Percentiles rank a stretch among this genome's conserved stretches.
Conservation (phyloP, 805 yeast species). For the Aciculoconidium aculeatum region DNA sequence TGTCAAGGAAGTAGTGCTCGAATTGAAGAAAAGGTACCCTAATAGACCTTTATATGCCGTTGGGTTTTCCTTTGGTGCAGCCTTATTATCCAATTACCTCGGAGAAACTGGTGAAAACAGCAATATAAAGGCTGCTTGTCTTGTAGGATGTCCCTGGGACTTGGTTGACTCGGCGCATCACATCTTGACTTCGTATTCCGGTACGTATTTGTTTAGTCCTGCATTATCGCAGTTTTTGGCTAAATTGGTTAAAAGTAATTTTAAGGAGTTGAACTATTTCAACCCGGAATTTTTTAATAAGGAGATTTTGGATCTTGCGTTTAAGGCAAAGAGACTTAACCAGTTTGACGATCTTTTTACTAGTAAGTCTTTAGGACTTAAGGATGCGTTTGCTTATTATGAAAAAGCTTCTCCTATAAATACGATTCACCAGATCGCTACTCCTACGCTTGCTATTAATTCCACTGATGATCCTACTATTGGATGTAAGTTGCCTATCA, state of each 20-base stretch:
- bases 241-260: constrained; percentile 28
- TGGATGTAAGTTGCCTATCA: constrained; percentile 48
- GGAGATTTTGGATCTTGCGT: constrained; percentile 13
- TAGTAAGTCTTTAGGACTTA: constrained; percentile 60
- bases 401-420: constrained; percentile 52
- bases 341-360: constrained; percentile 67
- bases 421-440: constrained; percentile 45
- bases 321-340: constrained; percentile 27
- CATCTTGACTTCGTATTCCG: constrained; percentile 34
- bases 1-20: constrained; percentile 48
- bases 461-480: constrained; percentile 74
- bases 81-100: constrained; percentile 63
- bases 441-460: constrained; percentile 61
- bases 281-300: constrained; percentile 23
- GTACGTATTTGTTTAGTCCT: constrained; percentile 29
- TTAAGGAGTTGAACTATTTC: constrained; percentile 26
- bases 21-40: constrained; percentile 49
- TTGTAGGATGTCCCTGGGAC: constrained; percentile 73
- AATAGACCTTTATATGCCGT: constrained; percentile 55
- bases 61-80: constrained; percentile 82
- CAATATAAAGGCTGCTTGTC: constrained; percentile 43
- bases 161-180: constrained; percentile 43
- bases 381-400: constrained; percentile 61
- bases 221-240: constrained; percentile 26
- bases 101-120: constrained; percentile 40